A percentile compares a stretch with the other conserved stretches of the same genome.
Evolutionary conservation across 2,329 filamentous ascomycete species (phyloP).

Genomic region (Arthrobotrys sphaeroides): DNA sequence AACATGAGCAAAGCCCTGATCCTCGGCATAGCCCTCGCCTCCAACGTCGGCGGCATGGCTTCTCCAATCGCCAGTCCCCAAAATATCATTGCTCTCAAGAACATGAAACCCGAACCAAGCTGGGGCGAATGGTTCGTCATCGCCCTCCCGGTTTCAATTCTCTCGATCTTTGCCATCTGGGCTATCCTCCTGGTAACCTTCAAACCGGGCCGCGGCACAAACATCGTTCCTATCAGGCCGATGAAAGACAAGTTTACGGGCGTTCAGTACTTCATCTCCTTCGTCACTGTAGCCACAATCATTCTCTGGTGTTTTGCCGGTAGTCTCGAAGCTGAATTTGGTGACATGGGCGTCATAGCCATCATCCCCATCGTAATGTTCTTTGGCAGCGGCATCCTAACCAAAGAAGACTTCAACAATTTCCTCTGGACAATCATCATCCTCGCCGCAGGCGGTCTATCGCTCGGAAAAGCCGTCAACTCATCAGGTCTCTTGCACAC

Average conservation of each 20-base stretch:
- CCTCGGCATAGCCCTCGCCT: constrained; percentile 91
- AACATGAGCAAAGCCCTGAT: constrained; percentile 95
- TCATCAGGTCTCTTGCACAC: constrained; percentile 91
- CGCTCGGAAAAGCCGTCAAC: constrained; percentile 91
- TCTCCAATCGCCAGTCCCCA: constrained; percentile 97
- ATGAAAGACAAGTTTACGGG: constrained; percentile 88
- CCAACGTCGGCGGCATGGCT: constrained; percentile 94
- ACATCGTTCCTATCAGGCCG: constrained; percentile 88
- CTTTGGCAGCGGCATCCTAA: constrained; percentile 94
- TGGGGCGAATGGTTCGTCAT: constrained; percentile 99
- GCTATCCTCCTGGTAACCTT: constrained; percentile 83
- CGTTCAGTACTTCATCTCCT: constrained; percentile 89
- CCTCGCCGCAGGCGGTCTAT: constrained; percentile 89
- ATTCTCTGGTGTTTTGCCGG: constrained; percentile 91
- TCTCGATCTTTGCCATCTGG: constrained; percentile 91
- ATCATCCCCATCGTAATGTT: constrained; percentile 96
- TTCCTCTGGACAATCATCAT: constrained; percentile 99
- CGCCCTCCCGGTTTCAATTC: constrained; percentile 87
- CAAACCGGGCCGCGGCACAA: constrained; percentile 82
- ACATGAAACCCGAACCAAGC: constrained; percentile 89
- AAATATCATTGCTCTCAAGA: constrained; percentile 94
- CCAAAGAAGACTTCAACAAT: constrained; percentile 99
- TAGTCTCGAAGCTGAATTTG: constrained; percentile 85
- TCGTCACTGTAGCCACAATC: constrained; percentile 85
- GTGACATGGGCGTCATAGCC: constrained; percentile 97